These are phyloP conservation scores for Zalaria sp. DNA, from an alignment of 2,329 filamentous ascomycete species.

Conservation along the genomic window DNA sequence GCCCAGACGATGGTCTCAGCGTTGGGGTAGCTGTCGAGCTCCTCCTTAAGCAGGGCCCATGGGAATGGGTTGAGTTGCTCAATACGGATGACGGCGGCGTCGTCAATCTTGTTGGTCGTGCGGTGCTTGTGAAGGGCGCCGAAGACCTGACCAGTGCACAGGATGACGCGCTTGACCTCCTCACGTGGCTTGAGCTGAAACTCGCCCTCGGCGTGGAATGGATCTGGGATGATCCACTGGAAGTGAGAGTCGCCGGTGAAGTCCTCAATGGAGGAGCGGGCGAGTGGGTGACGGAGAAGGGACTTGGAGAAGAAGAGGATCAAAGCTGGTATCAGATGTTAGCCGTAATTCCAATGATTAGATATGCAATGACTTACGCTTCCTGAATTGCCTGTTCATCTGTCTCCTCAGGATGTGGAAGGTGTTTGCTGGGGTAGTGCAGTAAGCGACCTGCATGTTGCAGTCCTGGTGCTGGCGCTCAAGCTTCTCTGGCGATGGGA, in stretches of 20 bases:
- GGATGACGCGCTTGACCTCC: constrained; percentile 83
- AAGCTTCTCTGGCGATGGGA: constrained; percentile 76
- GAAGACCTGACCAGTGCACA: constrained; percentile 93
- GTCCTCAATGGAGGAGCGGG: constrained; percentile 78
- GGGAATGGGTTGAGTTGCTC: constrained; percentile 99
- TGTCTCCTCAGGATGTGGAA: constrained; percentile 95
- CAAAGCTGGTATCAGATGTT: constrained; percentile 45
- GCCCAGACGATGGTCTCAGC: constrained; percentile 95
- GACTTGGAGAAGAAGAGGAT: constrained; percentile 98
- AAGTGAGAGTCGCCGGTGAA: constrained; percentile 88
- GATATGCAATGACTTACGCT: constrained; percentile 52
- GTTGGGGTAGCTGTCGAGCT: constrained; percentile 93
- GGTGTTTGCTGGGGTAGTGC: constrained; percentile 89
- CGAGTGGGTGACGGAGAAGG: constrained; percentile 82
- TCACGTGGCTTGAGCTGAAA: constrained; percentile 58
- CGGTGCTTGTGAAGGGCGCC: constrained; percentile 83
- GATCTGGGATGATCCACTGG: constrained; percentile 89
- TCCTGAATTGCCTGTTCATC: constrained; percentile 98
- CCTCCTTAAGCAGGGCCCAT: constrained; percentile 92
- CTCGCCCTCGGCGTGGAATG: constrained; percentile 58
- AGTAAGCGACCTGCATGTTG: constrained; percentile 97
- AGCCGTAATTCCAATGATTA: neutral
- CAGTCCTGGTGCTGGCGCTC: constrained; percentile 97
- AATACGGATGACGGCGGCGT: constrained; percentile 86
- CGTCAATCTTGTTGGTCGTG: constrained; percentile 69